Base-by-base conservation (phyloP, 2,329 filamentous ascomycete species). In the Cadophora sp. region DNA sequence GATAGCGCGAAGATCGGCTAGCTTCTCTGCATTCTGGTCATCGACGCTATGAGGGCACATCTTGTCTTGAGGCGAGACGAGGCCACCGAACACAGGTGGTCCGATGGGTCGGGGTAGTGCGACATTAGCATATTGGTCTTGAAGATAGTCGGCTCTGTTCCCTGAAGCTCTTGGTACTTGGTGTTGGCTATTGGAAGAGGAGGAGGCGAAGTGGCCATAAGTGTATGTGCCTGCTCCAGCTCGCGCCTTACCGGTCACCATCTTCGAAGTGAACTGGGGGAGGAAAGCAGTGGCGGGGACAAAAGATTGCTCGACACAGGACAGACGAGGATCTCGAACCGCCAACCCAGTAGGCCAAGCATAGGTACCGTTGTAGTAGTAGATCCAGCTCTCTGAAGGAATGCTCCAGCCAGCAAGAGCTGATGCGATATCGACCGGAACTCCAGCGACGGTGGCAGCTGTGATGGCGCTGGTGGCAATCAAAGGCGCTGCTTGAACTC, bases 321-420 rank as follows among this genome's bases (percentile, higher is more conserved):
- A 55, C 4, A 56, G 11, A 20, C 30, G 53, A 39, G 53, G n/a
- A 39, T 56, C 30, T 39, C 16, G 53, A 14, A 56, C 22, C 33
- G 16, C 11, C 33, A 56, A n/a, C 20, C 53, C 53, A 56, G 18
- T n/a, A 14, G 53, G 53, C 53, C 53, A 56, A 16, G 53, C 53
- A 39, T 56, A 56, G 2, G 53, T 39, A 9, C 53, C 53, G 7
- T 39, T 56, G n/a, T 39, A 36, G 33, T 56, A 56, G n/a, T 39
- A 8, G 33, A 56, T 56, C 53, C 30, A 55, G 51, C 16, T 55
- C 5, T 56, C 33, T 3, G 18, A 16, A 22, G 53, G 53, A 16
- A 56, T 56, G 30, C 13, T 56, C 53, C 18, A 8, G 33, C 30
- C 24, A 22, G 53, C 53, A 56, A 56, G 53, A 39, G 53, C 53